phyloP scores from a whole-genome alignment of 441 rosid species.

The Populus tomentosa region DNA sequence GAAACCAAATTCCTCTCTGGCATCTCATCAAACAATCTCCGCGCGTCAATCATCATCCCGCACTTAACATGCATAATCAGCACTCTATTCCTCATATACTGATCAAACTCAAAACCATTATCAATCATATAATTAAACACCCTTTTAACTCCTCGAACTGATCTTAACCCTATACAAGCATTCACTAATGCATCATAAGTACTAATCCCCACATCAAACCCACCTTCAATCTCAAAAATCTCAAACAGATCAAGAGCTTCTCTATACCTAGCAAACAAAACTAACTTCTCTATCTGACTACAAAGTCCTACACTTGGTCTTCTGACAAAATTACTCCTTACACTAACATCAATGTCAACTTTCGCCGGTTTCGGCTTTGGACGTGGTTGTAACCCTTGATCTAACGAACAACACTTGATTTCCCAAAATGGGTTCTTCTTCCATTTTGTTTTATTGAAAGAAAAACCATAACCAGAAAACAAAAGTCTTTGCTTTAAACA shows the following conservation, averaged over 20 bases:
- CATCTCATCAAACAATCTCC: constrained; percentile 68
- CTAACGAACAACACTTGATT: constrained; percentile 45
- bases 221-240: constrained; percentile 57
- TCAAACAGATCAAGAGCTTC: constrained; percentile 90
- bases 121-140: constrained; percentile 49
- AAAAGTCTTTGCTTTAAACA: constrained; percentile 20
- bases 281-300: constrained; percentile 78
- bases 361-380: constrained; percentile 47
- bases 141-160: constrained; percentile 65
- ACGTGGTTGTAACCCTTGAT: constrained; percentile 46
- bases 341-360: constrained; percentile 19
- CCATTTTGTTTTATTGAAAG: constrained; percentile 41
- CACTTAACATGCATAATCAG: constrained; percentile 69
- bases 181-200: constrained; percentile 72
- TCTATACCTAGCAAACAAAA: constrained; percentile 42
- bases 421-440: constrained; percentile 30
- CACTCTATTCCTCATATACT: constrained; percentile 66
- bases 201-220: constrained; percentile 41
- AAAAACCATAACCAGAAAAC: constrained; percentile 37
- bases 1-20: constrained; percentile 62
- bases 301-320: constrained; percentile 50
- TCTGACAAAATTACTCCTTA: constrained; percentile 15
- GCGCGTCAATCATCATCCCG: constrained; percentile 75
- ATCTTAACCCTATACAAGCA: constrained; percentile 74
- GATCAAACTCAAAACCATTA: constrained; percentile 54